phyloP scores from a whole-genome alignment of 306 rosid genomes.

The Trichosanthes truncata region DNA sequence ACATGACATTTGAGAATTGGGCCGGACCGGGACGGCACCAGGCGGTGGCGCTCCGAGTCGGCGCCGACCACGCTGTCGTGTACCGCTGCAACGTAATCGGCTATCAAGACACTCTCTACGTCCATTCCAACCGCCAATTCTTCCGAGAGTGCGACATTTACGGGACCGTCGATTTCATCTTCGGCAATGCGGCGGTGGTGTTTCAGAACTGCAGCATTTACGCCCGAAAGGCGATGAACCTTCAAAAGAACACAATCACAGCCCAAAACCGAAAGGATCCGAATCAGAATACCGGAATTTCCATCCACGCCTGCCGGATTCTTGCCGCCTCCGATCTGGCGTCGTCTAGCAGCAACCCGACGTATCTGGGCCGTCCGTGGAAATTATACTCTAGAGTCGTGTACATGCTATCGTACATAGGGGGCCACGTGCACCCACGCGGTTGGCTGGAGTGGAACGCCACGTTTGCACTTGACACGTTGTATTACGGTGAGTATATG shows the following conservation, averaged over 20 bases:
- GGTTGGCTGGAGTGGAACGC: constrained; percentile 95
- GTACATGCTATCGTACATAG: constrained; percentile 63
- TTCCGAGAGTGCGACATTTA: constrained; percentile 63
- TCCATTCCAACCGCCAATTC: constrained; percentile 88
- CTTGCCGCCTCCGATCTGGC: constrained; percentile 41
- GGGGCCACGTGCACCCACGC: constrained; percentile 58
- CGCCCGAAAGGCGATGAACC: constrained; percentile 70
- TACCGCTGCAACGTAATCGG: constrained; percentile 67
- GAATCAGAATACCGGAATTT: constrained; percentile 89
- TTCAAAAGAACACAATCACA: constrained; percentile 70
- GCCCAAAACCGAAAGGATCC: constrained; percentile 97
- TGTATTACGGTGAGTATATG: constrained; percentile 91
- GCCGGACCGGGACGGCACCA: constrained; percentile 84
- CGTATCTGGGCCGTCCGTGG: constrained; percentile 94
- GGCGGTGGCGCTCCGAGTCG: constrained; percentile 90
- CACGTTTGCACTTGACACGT: constrained; percentile 46
- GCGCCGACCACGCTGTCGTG: constrained; percentile 82
- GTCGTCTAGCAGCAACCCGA: constrained; percentile 32
- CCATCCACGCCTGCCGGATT: constrained; percentile 70
- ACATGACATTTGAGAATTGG: constrained; percentile 67
- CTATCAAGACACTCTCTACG: constrained; percentile 80
- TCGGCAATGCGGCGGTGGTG: constrained; percentile 93
- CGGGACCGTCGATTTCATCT: constrained; percentile 85
- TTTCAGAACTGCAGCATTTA: constrained; percentile 67
- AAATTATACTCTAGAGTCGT: constrained; percentile 70